Percentiles rank a stretch among this genome's conserved stretches.
Conservation (phyloP, 345 rosid species). For the Syzygium oleosum region DNA sequence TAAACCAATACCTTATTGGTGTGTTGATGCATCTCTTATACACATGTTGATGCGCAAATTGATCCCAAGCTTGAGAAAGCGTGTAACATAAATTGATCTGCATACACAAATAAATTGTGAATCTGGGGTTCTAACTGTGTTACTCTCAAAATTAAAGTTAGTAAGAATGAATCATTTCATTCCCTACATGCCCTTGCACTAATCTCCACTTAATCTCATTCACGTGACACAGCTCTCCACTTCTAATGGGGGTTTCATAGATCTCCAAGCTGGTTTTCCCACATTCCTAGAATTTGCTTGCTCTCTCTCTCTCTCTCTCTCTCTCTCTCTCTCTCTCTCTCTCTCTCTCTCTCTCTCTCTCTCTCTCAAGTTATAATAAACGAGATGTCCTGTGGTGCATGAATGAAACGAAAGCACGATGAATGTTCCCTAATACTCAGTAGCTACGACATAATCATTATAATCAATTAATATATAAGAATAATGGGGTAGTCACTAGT, state of each 20-base stretch:
- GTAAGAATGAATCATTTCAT: background rate
- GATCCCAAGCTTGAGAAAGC: background rate
- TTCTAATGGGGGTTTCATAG: background rate
- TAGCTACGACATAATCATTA: background rate
- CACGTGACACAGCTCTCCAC: background rate
- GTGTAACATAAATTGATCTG: no score
- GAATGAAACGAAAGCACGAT: background rate
- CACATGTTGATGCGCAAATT: background rate
- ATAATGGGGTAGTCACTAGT: background rate
- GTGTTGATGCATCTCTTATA: background rate
- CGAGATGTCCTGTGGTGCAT: background rate
- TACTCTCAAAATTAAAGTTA: background rate
- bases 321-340: no score
- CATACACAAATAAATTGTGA: no score
- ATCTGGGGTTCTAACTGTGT: no score
- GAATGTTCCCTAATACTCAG: no score
- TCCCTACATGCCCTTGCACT: background rate
- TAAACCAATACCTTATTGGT: background rate
- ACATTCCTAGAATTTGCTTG: background rate
- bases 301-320: no score
- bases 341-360: no score
- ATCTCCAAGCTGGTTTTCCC: background rate
- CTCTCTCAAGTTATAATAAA: no score
- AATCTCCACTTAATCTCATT: background rate
- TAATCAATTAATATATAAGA: background rate